Base-by-base conservation (phyloP, 2,329 filamentous ascomycete genomes). In the Hymenoscyphus repandus region DNA sequence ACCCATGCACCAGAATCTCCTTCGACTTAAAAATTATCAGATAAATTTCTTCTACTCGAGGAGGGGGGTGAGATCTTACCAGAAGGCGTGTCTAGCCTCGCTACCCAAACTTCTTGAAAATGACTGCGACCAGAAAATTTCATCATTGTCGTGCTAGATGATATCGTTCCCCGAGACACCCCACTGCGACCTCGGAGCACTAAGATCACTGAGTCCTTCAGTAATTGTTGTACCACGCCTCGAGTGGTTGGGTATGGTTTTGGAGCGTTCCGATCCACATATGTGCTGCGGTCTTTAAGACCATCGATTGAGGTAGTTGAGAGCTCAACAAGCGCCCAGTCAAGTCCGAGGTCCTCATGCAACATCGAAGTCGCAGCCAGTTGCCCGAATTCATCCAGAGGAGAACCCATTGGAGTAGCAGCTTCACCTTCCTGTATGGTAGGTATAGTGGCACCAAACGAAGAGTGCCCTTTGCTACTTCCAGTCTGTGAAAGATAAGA, bases 1-100 rank as follows among this genome's bases (percentile, higher is more conserved):
- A 61, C 54, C 58, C 58, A 61, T 13, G 55, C 50, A 3, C 58
- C 57, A 40, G 43, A 58, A 41, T 61, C 53, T 2, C 58, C 58
- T 34, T 47, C 17, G 27, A 30, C 49, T 51, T 20, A 34, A 15
- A 18, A 17, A 1, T 18, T 2, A 5, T 43, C 5, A 31, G 13
- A 36, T 44, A 2, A 44, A 20, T n/a, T 13, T 18, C 38, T 18
- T 22, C 3, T 4, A 11, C 20, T 15, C 10, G 15, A 17, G 20
- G 22, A 15, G n/a, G 17, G 12, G 17, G n/a, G 17, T 9, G 9
- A 32, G 32, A 9, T 33, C 27, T 41, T 42, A 48, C 45, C 37
- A 4, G 30, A 39, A 13, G 18, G 17, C 10, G 1, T 31, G 5
- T 48, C 37, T 5, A 48, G 30, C 6, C 17, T 2, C 6, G 41